Conservation (phyloP, 2,329 filamentous ascomycete species). For the Nemania serpens region DNA sequence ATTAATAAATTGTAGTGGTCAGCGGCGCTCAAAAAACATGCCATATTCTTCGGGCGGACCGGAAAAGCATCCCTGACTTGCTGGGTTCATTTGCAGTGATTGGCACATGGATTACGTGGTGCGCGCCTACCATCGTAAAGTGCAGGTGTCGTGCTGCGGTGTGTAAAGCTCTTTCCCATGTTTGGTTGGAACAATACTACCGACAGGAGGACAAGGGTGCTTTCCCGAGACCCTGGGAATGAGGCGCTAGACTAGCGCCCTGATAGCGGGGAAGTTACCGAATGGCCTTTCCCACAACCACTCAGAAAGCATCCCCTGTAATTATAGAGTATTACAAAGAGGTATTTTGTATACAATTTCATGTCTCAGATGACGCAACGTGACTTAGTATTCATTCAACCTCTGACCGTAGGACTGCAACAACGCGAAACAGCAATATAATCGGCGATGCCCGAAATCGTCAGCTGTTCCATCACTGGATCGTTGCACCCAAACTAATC, state of each 20-base stretch:
- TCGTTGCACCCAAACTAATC: background rate
- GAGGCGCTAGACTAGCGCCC: conserved; percentile 26
- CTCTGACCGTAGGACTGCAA: background rate
- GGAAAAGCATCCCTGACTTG: background rate
- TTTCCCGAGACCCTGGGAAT: conserved; percentile 15
- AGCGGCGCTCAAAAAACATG: conserved; percentile 3
- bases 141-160: background rate
- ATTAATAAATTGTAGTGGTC: background rate
- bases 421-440: background rate
- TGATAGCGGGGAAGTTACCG: conserved; percentile 36
- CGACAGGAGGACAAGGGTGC: background rate
- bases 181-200: conserved; percentile 3
- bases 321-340: too few relatives aligned
- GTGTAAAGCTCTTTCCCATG: conserved; percentile 8
- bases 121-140: background rate
- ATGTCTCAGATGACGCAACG: too few relatives aligned
- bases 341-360: too few relatives aligned
- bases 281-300: conserved; percentile 8
- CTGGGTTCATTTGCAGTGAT: background rate
- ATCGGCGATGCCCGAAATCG: background rate
- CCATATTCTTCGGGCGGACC: background rate
- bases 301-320: too few relatives aligned
- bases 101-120: conserved; percentile 2
- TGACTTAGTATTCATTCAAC: too few relatives aligned
- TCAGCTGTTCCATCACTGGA: background rate